Conservation (phyloP, 768 basidiomycete species). For the Megacollybia marginata region DNA sequence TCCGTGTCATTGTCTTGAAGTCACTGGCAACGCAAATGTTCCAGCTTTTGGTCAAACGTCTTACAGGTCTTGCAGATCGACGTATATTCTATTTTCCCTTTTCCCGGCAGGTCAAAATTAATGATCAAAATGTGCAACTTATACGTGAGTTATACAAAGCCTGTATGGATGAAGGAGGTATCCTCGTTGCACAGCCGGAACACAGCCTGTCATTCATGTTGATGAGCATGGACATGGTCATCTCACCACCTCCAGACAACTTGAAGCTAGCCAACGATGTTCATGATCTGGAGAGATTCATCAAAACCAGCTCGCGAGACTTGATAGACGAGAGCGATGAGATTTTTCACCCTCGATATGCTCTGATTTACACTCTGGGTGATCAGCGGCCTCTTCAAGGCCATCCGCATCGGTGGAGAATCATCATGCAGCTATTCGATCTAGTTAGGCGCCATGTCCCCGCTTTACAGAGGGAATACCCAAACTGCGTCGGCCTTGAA, state of each 20-base stretch:
- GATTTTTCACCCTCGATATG: constrained; percentile 37
- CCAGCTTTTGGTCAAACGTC: constrained; percentile 30
- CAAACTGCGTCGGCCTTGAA: constrained; percentile 12
- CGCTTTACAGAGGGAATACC: constrained; percentile 6
- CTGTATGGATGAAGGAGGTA: neutral
- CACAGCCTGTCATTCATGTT: neutral
- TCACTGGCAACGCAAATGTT: constrained; percentile 40
- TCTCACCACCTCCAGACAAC: too few species aligned
- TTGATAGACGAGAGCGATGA: constrained; percentile 42
- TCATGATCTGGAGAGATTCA: constrained; percentile 19
- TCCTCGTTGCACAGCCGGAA: neutral
- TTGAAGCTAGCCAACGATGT: constrained; percentile 5
- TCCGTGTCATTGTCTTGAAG: constrained; percentile 44
- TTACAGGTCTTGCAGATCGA: constrained; percentile 20
- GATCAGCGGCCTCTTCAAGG: constrained; percentile 27
- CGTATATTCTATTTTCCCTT: neutral
- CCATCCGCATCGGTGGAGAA: constrained; percentile 35
- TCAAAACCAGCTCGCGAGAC: constrained; percentile 23
- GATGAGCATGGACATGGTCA: neutral
- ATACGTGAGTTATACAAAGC: neutral
- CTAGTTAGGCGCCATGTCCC: constrained; percentile 14
- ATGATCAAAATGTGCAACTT: neutral
- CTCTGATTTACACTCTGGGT: constrained; percentile 40
- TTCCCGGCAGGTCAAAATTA: neutral
- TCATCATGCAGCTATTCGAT: constrained; percentile 28